Conservation (phyloP, 2,329 filamentous ascomycete species). For the Aspergillus quadrilineatus region DNA sequence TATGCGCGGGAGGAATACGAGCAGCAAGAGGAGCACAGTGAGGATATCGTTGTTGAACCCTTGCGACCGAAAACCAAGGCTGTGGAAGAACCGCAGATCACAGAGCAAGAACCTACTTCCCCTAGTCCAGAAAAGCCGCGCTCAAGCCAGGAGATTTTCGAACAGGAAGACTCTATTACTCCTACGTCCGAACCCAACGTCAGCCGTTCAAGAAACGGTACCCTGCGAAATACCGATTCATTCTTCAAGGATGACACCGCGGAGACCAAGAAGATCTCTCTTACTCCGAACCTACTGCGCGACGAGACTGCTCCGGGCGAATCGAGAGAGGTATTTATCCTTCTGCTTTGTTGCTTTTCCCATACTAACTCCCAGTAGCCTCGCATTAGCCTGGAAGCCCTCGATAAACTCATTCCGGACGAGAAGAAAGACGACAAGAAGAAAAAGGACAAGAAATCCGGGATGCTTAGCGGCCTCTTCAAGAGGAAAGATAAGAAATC, state of each 20-base stretch:
- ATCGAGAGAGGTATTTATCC: constrained; percentile 38
- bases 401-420: constrained; percentile 64
- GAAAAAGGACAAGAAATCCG: constrained; percentile 69
- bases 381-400: constrained; percentile 70
- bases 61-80: constrained; percentile 41
- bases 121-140: constrained; percentile 42
- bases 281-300: constrained; percentile 87
- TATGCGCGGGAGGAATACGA: constrained; percentile 44
- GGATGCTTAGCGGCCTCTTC: constrained; percentile 70
- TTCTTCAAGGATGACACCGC: constrained; percentile 96
- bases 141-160: constrained; percentile 67
- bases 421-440: constrained; percentile 77
- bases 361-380: constrained; percentile 43
- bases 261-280: constrained; percentile 94
- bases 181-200: constrained; percentile 27
- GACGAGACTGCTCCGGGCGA: constrained; percentile 62
- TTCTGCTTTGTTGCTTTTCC: constrained; percentile 1
- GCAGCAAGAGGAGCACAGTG: constrained; percentile 32
- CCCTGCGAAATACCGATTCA: constrained; percentile 86
- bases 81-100: constrained; percentile 24
- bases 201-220: constrained; percentile 73
- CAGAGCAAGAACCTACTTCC: constrained; percentile 30
- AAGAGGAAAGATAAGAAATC: constrained; percentile 64
- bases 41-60: constrained; percentile 46
- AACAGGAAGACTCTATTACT: constrained; percentile 41